Base-by-base conservation (phyloP, 441 rosid species). In the Adansonia rubrostipa region DNA sequence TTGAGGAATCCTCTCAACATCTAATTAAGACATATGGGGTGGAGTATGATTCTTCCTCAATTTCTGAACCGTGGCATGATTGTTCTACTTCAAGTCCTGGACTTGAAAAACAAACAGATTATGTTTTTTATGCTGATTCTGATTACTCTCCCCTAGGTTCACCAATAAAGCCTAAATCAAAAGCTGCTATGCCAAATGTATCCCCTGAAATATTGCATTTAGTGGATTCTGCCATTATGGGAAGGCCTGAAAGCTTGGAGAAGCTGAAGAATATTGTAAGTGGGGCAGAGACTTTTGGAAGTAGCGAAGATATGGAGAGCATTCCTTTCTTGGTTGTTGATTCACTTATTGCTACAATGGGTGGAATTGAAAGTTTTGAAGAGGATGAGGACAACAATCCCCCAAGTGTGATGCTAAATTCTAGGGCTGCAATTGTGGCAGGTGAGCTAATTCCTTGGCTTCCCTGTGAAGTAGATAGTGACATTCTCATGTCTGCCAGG, bases 221-320 rank as follows among this genome's bases (percentile, higher is more conserved):
- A 77, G 98, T 96, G 81, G 99, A 96, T 91, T 96, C 99, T 75
- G 98, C 97, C 74, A 97, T 97, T 79, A 97, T 94, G 99, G 99
- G 99, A 62, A 94, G 92, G 86, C 93, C 95, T 77, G 97, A 94
- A 86, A 91, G 94, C 90, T 84, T 97, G 82, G 91, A 86, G 42
- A 97, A 89, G 80, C 90, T 97, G 80, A 95, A 89, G 91, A 94
- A 90, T 84, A 89, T 94, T 79, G 97, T 93, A 14, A 86, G 87
- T 62, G 98, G 98, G 53, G 81, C 79, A 80, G 97, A 95, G 84
- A 91, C 75, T 81, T 92, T 90, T 89, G 97, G 85, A 71, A 72
- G 78, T 69, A 96, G 88, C 68, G 98, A 89, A 74, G 97, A 94
- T 79, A 72, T 90, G 47, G 98, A 93, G 86, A 79, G 88, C 85